Evolutionary conservation across 257 asterid species (phyloP).

Genomic region (Forsythia viridissima): DNA sequence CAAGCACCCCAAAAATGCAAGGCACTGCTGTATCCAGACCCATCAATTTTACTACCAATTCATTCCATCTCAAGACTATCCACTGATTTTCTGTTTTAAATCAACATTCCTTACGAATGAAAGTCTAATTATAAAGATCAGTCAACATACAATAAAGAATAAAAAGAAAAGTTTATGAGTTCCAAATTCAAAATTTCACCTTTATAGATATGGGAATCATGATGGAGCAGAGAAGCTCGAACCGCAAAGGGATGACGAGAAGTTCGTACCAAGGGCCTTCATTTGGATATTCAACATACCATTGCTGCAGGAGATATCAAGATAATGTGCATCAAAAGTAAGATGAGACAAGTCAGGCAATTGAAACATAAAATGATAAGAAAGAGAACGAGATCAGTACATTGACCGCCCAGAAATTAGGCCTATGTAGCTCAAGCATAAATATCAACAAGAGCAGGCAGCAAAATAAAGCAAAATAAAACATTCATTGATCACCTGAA

Average conservation of each 20-base stretch:
- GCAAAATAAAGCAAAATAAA: too few species aligned
- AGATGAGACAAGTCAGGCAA: constrained; percentile 5
- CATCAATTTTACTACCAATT: background rate
- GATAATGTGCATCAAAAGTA: constrained; percentile 20
- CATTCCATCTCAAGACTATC: background rate
- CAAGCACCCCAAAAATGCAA: background rate
- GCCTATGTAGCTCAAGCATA: background rate
- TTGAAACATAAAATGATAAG: background rate
- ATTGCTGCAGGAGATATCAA: constrained; percentile 63
- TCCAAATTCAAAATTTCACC: constrained; percentile 46
- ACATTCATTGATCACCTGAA: background rate
- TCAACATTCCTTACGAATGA: constrained; percentile 10
- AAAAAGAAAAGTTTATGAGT: constrained; percentile 18
- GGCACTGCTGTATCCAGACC: background rate
- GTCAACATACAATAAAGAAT: constrained; percentile 6
- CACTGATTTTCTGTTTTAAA: background rate
- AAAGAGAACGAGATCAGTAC: background rate
- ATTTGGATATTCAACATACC: constrained; percentile 92
- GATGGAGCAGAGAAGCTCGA: constrained; percentile 98
- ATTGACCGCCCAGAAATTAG: background rate
- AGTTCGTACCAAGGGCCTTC: constrained; percentile 99
- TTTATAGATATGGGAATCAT: constrained; percentile 99
- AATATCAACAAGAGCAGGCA: background rate
- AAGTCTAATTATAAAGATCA: background rate
- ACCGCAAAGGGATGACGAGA: constrained; percentile 94